Evolutionary conservation across 2,329 filamentous ascomycete species (phyloP).

Genomic region (Beauveria medogensis): DNA sequence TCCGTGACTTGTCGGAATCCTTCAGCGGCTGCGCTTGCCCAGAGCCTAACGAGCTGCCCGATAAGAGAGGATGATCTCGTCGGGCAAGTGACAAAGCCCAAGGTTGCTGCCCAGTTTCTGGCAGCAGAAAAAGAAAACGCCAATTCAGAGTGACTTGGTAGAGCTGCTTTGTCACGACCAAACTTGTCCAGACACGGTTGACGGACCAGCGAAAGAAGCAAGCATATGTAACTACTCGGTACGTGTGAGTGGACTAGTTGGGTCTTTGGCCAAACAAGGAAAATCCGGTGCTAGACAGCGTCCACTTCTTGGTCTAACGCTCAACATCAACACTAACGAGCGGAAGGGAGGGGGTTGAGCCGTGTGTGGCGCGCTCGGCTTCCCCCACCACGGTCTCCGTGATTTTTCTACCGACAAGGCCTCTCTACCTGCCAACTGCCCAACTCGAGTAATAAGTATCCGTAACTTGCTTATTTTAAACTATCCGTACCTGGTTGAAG

Average conservation of each 20-base stretch:
- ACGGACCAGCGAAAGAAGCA: background rate
- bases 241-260: background rate
- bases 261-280: background rate
- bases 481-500: background rate
- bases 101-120: background rate
- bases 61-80: background rate
- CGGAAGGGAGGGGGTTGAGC: background rate
- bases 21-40: background rate
- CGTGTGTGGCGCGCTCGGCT: background rate
- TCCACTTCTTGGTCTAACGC: background rate
- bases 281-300: background rate
- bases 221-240: background rate
- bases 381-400: too few species aligned
- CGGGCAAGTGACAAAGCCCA: too few species aligned
- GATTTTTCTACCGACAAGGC: too few species aligned
- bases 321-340: background rate
- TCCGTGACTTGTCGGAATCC: background rate
- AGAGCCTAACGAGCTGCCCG: background rate
- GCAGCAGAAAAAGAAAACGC: background rate
- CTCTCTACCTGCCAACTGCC: too few species aligned
- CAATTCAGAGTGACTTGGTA: too few species aligned
- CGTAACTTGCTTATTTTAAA: too few species aligned
- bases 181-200: background rate
- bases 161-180: background rate
- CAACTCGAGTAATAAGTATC: too few species aligned